Evolutionary conservation across 768 basidiomycete species (phyloP).

Genomic region (Pisolithus albus): DNA sequence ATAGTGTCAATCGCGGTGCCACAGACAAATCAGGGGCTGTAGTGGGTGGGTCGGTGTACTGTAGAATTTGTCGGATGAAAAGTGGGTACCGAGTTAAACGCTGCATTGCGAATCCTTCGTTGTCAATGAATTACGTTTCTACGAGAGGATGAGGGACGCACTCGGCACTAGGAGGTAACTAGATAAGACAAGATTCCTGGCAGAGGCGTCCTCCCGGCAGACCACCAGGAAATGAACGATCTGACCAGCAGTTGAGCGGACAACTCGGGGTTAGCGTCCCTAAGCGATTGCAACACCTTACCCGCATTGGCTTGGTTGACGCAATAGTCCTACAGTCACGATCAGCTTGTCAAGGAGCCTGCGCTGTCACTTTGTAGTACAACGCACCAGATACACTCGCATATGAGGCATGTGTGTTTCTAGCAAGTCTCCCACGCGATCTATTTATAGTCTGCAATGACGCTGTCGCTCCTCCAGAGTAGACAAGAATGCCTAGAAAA

Average conservation of each 20-base stretch:
- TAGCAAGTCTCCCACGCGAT: constrained; percentile 82
- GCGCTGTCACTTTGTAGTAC: background rate
- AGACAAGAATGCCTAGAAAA: constrained; percentile 66
- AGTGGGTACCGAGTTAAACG: constrained; percentile 92
- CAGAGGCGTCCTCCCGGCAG: constrained; percentile 61
- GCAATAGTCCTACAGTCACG: constrained; percentile 64
- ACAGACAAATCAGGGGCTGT: background rate
- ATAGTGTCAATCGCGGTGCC: background rate
- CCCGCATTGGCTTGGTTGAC: constrained; percentile 79
- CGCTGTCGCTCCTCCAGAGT: constrained; percentile 88
- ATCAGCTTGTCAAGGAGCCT: background rate
- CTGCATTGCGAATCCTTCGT: constrained; percentile 57
- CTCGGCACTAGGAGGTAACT: constrained; percentile 91
- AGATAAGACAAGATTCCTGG: constrained; percentile 79
- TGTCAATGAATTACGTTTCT: background rate
- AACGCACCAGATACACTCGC: constrained; percentile 68
- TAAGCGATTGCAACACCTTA: constrained; percentile 65
- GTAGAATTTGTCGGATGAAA: constrained; percentile 76
- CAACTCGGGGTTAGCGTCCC: constrained; percentile 61
- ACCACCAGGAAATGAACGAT: constrained; percentile 4
- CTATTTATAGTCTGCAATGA: constrained; percentile 85
- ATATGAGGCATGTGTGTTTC: constrained; percentile 69
- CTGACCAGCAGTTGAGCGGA: constrained; percentile 60
- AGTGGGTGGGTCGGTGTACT: constrained; percentile 61
- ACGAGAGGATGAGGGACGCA: constrained; percentile 30